A percentile compares a stretch with the other conserved stretches of the same genome.
phyloP scores from a whole-genome alignment of 2,329 filamentous ascomycete genomes.

The Knoxdaviesia capensis region DNA sequence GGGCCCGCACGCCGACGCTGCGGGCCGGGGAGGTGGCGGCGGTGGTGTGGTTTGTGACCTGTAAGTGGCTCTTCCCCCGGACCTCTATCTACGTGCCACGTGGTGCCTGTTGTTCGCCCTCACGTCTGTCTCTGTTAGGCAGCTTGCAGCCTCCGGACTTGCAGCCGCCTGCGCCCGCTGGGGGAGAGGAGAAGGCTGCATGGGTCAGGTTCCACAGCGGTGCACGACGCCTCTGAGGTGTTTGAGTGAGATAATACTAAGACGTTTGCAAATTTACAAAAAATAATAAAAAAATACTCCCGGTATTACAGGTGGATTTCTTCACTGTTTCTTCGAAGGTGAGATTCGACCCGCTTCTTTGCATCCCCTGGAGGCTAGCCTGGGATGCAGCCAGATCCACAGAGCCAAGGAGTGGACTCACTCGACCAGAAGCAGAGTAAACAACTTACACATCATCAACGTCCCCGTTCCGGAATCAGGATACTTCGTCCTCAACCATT shows the following conservation, averaged over 20 bases:
- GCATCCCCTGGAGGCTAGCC: neutral
- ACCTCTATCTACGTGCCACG: neutral
- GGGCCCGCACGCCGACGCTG: neutral
- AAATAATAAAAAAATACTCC: neutral
- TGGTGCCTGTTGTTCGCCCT: neutral
- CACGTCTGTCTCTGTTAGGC: neutral
- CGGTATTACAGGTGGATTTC: conserved; percentile 29
- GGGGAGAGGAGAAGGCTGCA: too few species aligned
- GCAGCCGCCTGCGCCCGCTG: neutral
- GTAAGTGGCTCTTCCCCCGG: neutral
- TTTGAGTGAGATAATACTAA: too few species aligned
- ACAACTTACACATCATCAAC: too few species aligned
- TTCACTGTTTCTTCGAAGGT: conserved; percentile 75
- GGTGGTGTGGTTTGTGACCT: conserved; percentile 3
- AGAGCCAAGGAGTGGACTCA: too few species aligned
- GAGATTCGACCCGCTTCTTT: conserved; percentile 3
- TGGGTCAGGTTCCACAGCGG: too few species aligned
- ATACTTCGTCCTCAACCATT: conserved; percentile 58
- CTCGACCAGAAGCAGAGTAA: too few species aligned
- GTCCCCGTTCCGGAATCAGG: conserved; percentile 17
- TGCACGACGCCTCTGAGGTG: too few species aligned
- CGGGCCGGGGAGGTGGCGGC: neutral
- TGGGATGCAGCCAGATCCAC: too few species aligned
- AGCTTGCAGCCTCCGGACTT: neutral
- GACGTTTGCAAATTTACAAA: neutral